Evolutionary conservation across 225 moss, liverwort and hornwort species (phyloP), one percentile per base, ranked within the genome.

Genomic region (Pleurozium schreberi): DNA sequence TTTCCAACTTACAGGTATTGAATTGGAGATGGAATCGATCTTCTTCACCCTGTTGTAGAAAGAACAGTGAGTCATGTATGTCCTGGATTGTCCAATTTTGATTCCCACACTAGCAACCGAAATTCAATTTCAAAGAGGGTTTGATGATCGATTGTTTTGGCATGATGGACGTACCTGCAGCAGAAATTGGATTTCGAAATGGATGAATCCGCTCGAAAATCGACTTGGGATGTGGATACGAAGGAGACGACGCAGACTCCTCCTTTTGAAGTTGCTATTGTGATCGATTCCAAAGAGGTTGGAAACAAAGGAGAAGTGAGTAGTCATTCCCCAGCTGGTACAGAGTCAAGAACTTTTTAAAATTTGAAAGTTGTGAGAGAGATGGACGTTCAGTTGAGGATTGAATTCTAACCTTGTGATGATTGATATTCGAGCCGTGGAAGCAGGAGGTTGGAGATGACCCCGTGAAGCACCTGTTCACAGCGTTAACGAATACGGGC

Each of bases 181-280:
- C 58, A 43, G n/a, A 83, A 33, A 23, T 61, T 64, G 42, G 85
- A 68, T 63, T 40, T 62, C 42, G 75, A 75, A 75, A 94, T 94
- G 94, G 91, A 90, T 34, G 94, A 92, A n/a, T 58, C 89, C 25
- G 91, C 92, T 79, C 91, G 68, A 59, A 91, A 91, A 57, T 87
- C 90, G 87, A 81, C 92, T 62, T 92, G 92, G 91, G 94, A 94
- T 76, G 87, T 90, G 82, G 69, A 89, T 30, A 62, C 83, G 57
- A 91, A 90, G 89, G 91, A 94, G 91, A 90, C 75, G 38, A 87
- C 83, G 28, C 80, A 81, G 65, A 80, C 85, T 43, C 94, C 94
- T 43, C 94, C 94, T 26, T 94, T 94, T 23, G 94, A 94, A 65
- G 36, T 94, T 47, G 90, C 91, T 40, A 89, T 94, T 60, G 92